Conservation (phyloP, 768 basidiomycete species). For the Leccinum pellstonianum region DNA sequence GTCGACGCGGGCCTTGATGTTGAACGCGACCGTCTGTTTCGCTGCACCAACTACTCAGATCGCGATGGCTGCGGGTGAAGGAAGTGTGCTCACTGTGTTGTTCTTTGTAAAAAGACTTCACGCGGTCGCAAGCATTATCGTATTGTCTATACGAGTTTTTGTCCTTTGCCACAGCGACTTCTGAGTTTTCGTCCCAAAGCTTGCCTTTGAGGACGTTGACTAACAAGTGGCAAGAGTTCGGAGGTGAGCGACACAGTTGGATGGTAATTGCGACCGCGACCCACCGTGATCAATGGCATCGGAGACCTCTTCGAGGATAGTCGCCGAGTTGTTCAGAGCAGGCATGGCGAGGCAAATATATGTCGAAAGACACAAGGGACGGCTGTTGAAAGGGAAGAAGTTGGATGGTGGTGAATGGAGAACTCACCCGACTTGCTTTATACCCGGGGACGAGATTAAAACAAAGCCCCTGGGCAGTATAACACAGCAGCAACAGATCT, state of each 20-base stretch:
- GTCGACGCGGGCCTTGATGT: conserved; percentile 72
- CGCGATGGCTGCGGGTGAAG: neutral
- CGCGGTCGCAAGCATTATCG: conserved; percentile 72
- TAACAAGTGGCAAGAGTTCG: conserved; percentile 23
- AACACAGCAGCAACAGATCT: conserved; percentile 12
- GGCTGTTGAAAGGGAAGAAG: neutral
- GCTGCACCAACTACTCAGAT: conserved; percentile 40
- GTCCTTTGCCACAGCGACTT: conserved; percentile 60
- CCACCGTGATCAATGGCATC: conserved; percentile 51
- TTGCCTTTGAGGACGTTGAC: conserved; percentile 70
- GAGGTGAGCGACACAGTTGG: neutral
- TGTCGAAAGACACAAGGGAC: neutral
- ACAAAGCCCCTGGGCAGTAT: conserved; percentile 5
- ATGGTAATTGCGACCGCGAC: conserved; percentile 10
- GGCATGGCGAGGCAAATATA: conserved; percentile 21
- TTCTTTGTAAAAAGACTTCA: conserved; percentile 75
- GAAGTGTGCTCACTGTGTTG: conserved; percentile 58
- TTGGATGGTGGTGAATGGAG: conserved; percentile 6
- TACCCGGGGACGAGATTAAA: conserved; percentile 16
- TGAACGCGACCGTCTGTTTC: conserved; percentile 87
- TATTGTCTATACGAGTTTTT: conserved; percentile 71
- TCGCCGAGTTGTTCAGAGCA: conserved; percentile 27
- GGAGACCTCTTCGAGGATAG: conserved; percentile 41
- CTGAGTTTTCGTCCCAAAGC: conserved; percentile 54
- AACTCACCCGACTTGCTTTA: conserved; percentile 15